Percentiles rank a stretch among this genome's conserved stretches.
Conservation (phyloP, 1,139 yeast species). For the Nakaseomyces sp. region DNA sequence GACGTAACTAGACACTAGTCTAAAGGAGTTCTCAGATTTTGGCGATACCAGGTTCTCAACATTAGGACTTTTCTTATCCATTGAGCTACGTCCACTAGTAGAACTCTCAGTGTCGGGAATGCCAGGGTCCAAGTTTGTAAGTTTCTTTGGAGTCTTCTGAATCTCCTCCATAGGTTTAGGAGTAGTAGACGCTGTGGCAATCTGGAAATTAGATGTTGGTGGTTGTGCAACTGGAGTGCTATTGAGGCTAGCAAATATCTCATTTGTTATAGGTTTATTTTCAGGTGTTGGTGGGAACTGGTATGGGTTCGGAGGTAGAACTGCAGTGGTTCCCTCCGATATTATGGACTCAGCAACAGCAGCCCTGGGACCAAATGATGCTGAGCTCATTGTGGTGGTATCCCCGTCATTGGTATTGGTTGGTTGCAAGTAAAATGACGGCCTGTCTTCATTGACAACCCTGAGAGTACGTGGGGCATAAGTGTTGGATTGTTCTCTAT, state of each 20-base stretch:
- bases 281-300: not conserved
- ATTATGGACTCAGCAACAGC: not conserved
- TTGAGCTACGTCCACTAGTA: slow-evolving; percentile 1
- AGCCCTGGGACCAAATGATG: not conserved
- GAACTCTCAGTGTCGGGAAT: slow-evolving; percentile 1
- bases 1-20: slow-evolving; percentile 30
- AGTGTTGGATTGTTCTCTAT: not conserved
- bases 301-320: not conserved
- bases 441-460: slow-evolving; percentile 28
- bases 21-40: slow-evolving; percentile 20
- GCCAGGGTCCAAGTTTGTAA: not conserved
- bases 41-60: slow-evolving; percentile 8
- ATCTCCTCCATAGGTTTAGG: not conserved
- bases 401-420: slow-evolving; percentile 16
- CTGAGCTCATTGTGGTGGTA: slow-evolving; percentile 5
- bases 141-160: slow-evolving; percentile 1
- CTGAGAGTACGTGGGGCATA: slow-evolving; percentile 15
- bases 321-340: slow-evolving; percentile 2
- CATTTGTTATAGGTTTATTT: not conserved
- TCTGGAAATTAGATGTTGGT: not conserved
- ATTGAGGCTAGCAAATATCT: not conserved
- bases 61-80: not conserved
- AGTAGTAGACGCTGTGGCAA: not conserved
- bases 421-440: slow-evolving; percentile 21
- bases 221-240: not conserved